phyloP scores from a whole-genome alignment of 1,139 yeast species.

The Yamadazyma mexicana region DNA sequence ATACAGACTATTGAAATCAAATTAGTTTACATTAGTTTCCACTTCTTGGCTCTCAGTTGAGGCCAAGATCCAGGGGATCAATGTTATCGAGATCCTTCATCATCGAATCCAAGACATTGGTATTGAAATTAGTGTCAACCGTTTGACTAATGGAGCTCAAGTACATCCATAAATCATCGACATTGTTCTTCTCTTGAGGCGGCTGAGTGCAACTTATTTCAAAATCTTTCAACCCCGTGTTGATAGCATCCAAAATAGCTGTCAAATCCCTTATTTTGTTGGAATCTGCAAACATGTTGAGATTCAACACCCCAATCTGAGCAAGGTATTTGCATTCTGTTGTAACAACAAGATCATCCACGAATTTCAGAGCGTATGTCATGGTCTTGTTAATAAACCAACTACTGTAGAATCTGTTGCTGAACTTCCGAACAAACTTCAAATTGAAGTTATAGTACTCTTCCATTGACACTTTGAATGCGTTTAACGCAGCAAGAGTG shows the following conservation, averaged over 20 bases:
- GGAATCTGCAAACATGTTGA: slow-evolving; percentile 3
- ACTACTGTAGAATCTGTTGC: slow-evolving; percentile 3
- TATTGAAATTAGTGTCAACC: not conserved
- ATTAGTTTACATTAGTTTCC: too few species aligned
- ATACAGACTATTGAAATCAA: too few species aligned
- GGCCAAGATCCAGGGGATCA: not conserved
- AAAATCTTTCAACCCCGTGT: too few species aligned
- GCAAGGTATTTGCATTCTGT: not conserved
- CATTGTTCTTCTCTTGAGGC: not conserved
- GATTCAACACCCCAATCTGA: not conserved
- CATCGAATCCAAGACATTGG: not conserved
- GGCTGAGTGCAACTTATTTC: too few species aligned
- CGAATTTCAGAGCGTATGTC: not conserved
- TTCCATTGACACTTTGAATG: not conserved
- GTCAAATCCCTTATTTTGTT: too few species aligned
- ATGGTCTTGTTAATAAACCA: slow-evolving; percentile 5
- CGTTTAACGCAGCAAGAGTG: not conserved
- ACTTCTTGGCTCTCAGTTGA: not conserved
- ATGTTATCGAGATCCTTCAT: slow-evolving; percentile 3
- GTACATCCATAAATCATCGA: slow-evolving; percentile 3
- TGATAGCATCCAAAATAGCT: too few species aligned
- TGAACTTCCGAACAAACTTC: slow-evolving; percentile 4
- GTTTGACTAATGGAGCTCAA: slow-evolving; percentile 1
- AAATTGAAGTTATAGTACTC: not conserved
- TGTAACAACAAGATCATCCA: not conserved